Evolutionary conservation across 1,284 basidiomycete species (phyloP).

Genomic region (Prillingera fragicola): DNA sequence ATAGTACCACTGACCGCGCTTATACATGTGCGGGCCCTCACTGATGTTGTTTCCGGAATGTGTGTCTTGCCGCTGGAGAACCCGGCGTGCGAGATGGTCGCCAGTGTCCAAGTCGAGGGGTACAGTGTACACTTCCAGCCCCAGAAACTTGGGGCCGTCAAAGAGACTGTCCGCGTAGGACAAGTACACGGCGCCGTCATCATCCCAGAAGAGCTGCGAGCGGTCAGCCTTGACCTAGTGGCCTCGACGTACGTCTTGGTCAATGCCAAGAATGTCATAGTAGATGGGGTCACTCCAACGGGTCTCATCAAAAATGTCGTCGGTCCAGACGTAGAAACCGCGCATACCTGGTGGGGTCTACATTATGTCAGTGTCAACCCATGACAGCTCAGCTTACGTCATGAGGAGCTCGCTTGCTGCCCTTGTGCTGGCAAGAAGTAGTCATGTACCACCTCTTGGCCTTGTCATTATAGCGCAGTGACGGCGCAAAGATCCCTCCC

Average conservation of each 20-base stretch:
- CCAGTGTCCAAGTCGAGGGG: too few species aligned
- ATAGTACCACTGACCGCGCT: constrained; percentile 25
- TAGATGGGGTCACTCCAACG: constrained; percentile 24
- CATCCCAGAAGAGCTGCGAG: constrained; percentile 22
- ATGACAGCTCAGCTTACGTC: neutral
- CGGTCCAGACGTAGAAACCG: constrained; percentile 30
- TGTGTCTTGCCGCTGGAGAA: too few species aligned
- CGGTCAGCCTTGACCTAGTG: neutral
- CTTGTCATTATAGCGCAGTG: constrained; percentile 22
- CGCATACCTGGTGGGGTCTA: constrained; percentile 4
- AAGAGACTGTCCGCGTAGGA: constrained; percentile 10
- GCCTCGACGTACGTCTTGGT: constrained; percentile 22
- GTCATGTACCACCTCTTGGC: constrained; percentile 29
- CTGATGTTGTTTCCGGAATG: too few species aligned
- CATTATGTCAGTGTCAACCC: neutral
- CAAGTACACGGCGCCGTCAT: constrained; percentile 18
- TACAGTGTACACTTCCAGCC: too few species aligned
- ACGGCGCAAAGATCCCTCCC: constrained; percentile 27
- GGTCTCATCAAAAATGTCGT: constrained; percentile 24
- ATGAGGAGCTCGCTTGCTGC: too few species aligned
- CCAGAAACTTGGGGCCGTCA: too few species aligned
- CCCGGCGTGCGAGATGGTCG: too few species aligned
- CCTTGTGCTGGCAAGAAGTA: neutral
- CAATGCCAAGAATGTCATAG: constrained; percentile 23
- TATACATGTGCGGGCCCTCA: constrained; percentile 31